phyloP scores from a whole-genome alignment of 169 alveolate genomes.

The Plasmodium blacklocki region DNA sequence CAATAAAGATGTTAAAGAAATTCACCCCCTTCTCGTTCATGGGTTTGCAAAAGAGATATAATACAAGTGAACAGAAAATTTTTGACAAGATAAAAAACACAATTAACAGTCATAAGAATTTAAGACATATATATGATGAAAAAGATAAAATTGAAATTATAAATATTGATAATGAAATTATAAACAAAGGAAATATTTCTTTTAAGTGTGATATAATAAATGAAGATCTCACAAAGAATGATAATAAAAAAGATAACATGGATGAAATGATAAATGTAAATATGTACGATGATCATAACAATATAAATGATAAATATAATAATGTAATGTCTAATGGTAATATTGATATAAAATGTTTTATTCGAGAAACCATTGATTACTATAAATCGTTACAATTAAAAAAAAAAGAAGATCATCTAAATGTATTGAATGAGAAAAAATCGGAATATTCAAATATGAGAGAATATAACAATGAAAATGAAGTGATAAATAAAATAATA shows the following conservation, averaged over 20 bases:
- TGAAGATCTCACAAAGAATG: background rate
- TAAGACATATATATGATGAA: background rate
- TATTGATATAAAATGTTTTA: conserved; percentile 36
- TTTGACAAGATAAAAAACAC: conserved; percentile 46
- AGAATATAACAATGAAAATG: background rate
- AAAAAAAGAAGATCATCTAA: background rate
- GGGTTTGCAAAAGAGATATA: conserved; percentile 23
- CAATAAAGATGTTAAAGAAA: background rate
- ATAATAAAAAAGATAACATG: conserved; percentile 12
- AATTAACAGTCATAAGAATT: background rate
- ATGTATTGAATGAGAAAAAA: background rate
- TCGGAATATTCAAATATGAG: background rate
- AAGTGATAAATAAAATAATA: no score
- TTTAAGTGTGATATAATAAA: conserved; percentile 2
- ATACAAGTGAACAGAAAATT: conserved; percentile 21
- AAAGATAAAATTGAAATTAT: conserved; percentile 61
- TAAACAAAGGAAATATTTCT: conserved; percentile 4
- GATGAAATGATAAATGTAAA: conserved; percentile 1
- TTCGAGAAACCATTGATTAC: conserved; percentile 62
- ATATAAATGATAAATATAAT: conserved; percentile 27
- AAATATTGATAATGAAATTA: conserved; percentile 47
- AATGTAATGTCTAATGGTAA: conserved; percentile 36
- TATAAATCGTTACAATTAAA: conserved; percentile 39
- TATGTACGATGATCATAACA: background rate
- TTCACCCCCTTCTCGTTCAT: background rate